Evolutionary conservation across 2,329 filamentous ascomycete genomes (phyloP).

Genomic region (Microdochium bolleyi): DNA sequence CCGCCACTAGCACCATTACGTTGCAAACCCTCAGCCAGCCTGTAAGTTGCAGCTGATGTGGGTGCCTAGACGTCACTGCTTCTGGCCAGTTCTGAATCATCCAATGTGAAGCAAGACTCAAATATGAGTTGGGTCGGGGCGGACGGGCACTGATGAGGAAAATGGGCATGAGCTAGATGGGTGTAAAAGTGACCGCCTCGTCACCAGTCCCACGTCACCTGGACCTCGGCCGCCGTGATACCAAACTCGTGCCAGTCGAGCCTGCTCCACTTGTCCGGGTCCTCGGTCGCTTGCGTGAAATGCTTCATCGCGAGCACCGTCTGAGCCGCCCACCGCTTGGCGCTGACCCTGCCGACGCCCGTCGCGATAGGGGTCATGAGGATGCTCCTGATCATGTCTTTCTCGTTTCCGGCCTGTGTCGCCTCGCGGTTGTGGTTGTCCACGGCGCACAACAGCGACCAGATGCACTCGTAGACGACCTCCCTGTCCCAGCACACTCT

Average conservation of each 20-base stretch:
- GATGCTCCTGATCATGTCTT: constrained; percentile 27
- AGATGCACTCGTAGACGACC: constrained; percentile 45
- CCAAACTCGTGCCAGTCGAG: constrained; percentile 26
- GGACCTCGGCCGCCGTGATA: constrained; percentile 15
- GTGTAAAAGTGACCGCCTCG: too few species aligned
- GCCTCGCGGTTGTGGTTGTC: constrained; percentile 36
- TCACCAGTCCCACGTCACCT: constrained; percentile 12
- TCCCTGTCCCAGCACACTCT: constrained; percentile 39
- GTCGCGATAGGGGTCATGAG: constrained; percentile 46
- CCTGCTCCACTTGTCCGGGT: constrained; percentile 30
- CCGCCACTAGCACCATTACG: too few species aligned
- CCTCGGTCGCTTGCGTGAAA: constrained; percentile 35
- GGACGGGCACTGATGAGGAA: too few species aligned
- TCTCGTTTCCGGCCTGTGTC: constrained; percentile 1
- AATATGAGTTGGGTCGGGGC: too few species aligned
- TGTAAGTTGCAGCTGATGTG: too few species aligned
- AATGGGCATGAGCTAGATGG: too few species aligned
- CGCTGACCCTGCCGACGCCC: constrained; percentile 34
- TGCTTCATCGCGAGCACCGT: constrained; percentile 41
- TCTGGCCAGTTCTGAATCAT: too few species aligned
- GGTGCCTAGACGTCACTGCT: too few species aligned
- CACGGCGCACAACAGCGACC: constrained; percentile 39
- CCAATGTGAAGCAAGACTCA: too few species aligned
- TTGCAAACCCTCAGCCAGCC: too few species aligned
- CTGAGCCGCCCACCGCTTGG: constrained; percentile 40